These are phyloP conservation scores for Talaromyces sp. DNA, from an alignment of 2,329 filamentous ascomycete genomes.

Conservation along the genomic window DNA sequence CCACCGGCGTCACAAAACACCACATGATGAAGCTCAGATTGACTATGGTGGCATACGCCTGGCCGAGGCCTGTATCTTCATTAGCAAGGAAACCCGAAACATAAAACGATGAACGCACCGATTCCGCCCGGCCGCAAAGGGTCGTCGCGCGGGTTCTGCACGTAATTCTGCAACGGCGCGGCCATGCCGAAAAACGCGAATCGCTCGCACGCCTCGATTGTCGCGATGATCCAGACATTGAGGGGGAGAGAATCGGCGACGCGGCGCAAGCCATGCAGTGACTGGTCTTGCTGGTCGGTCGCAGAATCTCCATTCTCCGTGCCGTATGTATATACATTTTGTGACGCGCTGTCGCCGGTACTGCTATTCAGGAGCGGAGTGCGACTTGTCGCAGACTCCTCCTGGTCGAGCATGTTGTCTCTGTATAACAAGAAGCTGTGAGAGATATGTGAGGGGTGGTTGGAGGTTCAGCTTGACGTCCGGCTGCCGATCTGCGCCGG, in stretches of 20 bases:
- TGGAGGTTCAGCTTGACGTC: too few species aligned
- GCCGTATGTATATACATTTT: background rate
- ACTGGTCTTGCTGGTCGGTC: background rate
- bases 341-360: background rate
- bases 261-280: background rate
- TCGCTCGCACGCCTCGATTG: slow-evolving; percentile 9
- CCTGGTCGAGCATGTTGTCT: background rate
- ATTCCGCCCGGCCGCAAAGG: slow-evolving; percentile 2
- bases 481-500: background rate
- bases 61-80: background rate
- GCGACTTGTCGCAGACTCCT: background rate
- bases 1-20: slow-evolving; percentile 44
- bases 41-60: slow-evolving; percentile 6
- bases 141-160: slow-evolving; percentile 1
- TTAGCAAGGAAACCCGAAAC: background rate
- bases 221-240: slow-evolving; percentile 7
- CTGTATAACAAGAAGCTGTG: too few species aligned
- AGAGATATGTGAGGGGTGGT: background rate
- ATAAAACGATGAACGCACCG: background rate
- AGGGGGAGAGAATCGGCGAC: background rate
- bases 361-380: background rate
- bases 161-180: slow-evolving; percentile 8
- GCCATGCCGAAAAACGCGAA: slow-evolving; percentile 6
- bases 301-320: background rate
- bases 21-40: slow-evolving; percentile 32